phyloP scores from a whole-genome alignment of 2,329 filamentous ascomycete genomes.

The Xylariomycetidae sp. region DNA sequence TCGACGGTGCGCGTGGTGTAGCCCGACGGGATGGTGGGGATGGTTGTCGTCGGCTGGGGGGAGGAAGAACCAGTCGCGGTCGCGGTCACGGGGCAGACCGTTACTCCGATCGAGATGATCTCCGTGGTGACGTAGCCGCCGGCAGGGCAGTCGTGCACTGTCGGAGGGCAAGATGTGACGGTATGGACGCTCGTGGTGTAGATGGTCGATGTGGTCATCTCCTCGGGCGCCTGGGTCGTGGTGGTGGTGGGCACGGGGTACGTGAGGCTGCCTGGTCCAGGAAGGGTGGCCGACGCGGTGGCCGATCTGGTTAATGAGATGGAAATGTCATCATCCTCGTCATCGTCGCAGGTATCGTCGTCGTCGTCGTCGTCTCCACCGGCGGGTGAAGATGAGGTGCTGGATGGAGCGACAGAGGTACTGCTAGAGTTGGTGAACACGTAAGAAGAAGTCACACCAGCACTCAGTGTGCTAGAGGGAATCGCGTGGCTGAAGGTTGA shows the following conservation, averaged over 20 bases:
- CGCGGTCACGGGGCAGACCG: slow-evolving; percentile 14
- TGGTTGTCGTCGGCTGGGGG: slow-evolving; percentile 6
- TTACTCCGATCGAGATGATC: slow-evolving; percentile 18
- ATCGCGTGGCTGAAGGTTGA: slow-evolving; percentile 1
- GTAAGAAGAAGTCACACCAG: not conserved
- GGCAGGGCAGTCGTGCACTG: slow-evolving; percentile 15
- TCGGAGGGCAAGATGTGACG: slow-evolving; percentile 14
- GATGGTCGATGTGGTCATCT: slow-evolving; percentile 27
- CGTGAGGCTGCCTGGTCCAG: too few species aligned
- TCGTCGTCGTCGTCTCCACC: slow-evolving; percentile 11
- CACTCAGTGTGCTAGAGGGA: not conserved
- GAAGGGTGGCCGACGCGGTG: not conserved
- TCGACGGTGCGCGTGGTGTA: slow-evolving; percentile 24
- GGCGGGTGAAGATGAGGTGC: slow-evolving; percentile 4
- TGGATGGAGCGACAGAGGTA: slow-evolving; percentile 6
- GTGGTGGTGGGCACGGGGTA: slow-evolving; percentile 6
- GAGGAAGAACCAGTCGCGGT: slow-evolving; percentile 6
- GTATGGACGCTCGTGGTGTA: slow-evolving; percentile 23
- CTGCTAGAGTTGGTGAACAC: too few species aligned
- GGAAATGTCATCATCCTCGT: not conserved
- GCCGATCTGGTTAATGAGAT: slow-evolving; percentile 1
- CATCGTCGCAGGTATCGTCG: slow-evolving; percentile 3
- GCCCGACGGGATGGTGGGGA: slow-evolving; percentile 1
- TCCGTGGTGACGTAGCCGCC: slow-evolving; percentile 18
- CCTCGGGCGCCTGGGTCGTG: not conserved